phyloP scores from a whole-genome alignment of 2,329 filamentous ascomycete species.

The Sporothrix humicola region DNA sequence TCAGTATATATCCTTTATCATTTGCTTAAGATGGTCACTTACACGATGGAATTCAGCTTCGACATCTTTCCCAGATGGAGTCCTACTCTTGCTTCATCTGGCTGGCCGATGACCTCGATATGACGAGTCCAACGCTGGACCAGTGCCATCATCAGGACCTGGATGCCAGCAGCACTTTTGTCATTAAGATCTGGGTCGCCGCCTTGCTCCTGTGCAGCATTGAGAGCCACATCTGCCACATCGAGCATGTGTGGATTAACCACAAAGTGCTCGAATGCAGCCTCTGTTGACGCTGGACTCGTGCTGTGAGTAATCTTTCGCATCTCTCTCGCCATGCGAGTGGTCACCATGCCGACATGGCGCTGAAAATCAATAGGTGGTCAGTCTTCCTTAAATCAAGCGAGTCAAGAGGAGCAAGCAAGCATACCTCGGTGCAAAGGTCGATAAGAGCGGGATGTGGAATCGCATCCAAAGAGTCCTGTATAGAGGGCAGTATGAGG shows the following conservation, averaged over 20 bases:
- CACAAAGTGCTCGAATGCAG: conserved; percentile 14
- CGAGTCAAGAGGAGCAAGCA: background rate
- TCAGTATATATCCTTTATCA: too few species aligned
- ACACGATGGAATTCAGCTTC: conserved; percentile 2
- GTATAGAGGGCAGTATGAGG: background rate
- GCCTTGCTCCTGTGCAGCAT: background rate
- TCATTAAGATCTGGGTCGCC: conserved; percentile 2
- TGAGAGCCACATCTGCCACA: background rate
- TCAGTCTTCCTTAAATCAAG: background rate
- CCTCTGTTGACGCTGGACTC: conserved; percentile 9
- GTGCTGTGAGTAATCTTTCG: background rate
- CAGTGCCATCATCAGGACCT: conserved; percentile 24
- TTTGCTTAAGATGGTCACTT: background rate
- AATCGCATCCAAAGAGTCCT: background rate
- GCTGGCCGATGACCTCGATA: conserved; percentile 42
- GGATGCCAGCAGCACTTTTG: conserved; percentile 12
- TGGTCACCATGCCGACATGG: conserved; percentile 14
- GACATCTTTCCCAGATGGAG: conserved; percentile 6
- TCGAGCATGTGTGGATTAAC: conserved; percentile 6
- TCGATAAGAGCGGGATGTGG: background rate
- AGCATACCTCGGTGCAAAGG: background rate
- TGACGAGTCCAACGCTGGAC: conserved; percentile 4
- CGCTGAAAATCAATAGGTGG: background rate
- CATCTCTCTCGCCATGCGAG: conserved; percentile 17
- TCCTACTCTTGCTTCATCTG: conserved; percentile 17